Evolutionary conservation across 1,284 basidiomycete species (phyloP).

Genomic region (Hortiboletus rubellus): DNA sequence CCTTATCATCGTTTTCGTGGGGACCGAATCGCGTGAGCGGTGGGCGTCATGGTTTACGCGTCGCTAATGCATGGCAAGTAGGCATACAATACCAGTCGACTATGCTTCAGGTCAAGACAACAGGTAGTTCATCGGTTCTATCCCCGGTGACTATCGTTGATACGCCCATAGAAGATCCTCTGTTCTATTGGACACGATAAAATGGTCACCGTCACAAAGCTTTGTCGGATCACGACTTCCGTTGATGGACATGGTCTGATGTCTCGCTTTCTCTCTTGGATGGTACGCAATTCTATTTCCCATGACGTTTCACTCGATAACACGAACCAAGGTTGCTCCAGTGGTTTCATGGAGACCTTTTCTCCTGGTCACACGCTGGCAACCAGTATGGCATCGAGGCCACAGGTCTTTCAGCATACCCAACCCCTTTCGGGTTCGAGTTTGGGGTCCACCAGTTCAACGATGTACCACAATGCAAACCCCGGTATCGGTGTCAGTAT

Average conservation of each 20-base stretch:
- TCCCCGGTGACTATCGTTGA: background rate
- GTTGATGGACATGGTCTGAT: background rate
- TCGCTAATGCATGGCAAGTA: background rate
- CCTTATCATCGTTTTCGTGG: background rate
- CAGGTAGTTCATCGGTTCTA: background rate
- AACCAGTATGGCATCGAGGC: background rate
- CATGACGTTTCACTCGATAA: background rate
- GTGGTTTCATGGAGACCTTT: background rate
- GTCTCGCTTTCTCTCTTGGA: background rate
- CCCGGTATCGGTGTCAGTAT: background rate
- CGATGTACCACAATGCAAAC: background rate
- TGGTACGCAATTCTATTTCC: background rate
- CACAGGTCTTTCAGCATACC: background rate
- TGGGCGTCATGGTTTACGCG: no score
- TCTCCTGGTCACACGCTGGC: background rate
- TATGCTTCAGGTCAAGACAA: background rate
- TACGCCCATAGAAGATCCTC: background rate
- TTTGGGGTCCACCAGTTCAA: no score
- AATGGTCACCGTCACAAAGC: background rate
- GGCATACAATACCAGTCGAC: background rate
- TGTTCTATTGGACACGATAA: background rate
- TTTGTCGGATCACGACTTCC: background rate
- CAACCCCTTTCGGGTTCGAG: background rate
- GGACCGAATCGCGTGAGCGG: background rate
- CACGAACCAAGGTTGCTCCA: background rate